phyloP scores from a whole-genome alignment of 257 asterid species.

The Przewalskia tangutica region DNA sequence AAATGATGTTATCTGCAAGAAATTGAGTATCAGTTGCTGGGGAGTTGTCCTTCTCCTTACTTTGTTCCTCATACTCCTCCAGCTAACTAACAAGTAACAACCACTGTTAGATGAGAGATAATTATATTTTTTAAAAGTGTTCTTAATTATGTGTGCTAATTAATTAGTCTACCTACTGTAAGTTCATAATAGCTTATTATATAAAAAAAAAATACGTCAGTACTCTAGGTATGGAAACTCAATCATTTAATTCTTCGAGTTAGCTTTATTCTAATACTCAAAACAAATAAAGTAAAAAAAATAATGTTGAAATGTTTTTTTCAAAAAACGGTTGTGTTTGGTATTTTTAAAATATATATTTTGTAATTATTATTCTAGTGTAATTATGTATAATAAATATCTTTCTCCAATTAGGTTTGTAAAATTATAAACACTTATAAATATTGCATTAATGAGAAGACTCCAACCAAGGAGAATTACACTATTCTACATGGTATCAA shows the following conservation, averaged over 20 bases:
- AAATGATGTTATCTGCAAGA: conserved; percentile 32
- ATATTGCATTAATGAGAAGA: no score
- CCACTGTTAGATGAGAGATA: background rate
- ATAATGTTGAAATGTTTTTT: background rate
- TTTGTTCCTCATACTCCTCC: background rate
- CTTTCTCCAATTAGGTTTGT: no score
- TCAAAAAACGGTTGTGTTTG: background rate
- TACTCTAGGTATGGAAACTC: background rate
- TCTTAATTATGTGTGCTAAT: background rate
- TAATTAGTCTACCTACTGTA: background rate
- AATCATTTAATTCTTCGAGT: background rate
- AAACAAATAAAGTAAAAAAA: background rate
- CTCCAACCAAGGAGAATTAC: no score
- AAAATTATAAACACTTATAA: no score
- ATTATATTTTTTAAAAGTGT: background rate
- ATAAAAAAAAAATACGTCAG: background rate
- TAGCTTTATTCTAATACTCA: background rate
- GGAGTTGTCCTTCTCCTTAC: conserved; percentile 28
- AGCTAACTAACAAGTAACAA: background rate
- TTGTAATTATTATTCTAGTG: no score
- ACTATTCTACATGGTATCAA: no score
- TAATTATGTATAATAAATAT: no score
- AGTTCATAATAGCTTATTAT: background rate
- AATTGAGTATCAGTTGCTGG: conserved; percentile 33
- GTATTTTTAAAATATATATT: no score